phyloP scores from a whole-genome alignment of 306 rosid species.

The Vigna angularis region DNA sequence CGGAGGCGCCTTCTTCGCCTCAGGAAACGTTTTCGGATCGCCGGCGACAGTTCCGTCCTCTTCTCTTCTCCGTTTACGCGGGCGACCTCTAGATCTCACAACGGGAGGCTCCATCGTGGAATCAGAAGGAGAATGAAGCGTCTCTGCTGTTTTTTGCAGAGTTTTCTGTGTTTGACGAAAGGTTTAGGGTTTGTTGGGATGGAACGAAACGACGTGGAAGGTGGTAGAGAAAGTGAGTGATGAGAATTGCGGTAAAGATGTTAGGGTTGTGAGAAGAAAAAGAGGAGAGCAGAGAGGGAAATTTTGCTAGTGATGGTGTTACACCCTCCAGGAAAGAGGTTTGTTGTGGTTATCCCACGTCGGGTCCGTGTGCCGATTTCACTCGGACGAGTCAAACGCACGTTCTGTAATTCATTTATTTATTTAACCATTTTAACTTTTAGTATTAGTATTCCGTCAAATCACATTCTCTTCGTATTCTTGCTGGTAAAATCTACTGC shows the following conservation, averaged over 20 bases:
- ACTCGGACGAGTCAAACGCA: background rate
- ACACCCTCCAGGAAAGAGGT: background rate
- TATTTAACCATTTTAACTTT: background rate
- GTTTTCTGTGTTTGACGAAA: background rate
- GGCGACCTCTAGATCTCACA: constrained; percentile 78
- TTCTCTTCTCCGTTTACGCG: constrained; percentile 70
- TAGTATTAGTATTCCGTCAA: too few species aligned
- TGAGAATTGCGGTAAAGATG: background rate
- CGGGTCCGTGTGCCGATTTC: background rate
- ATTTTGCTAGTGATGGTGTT: constrained; percentile 7
- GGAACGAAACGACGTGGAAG: constrained; percentile 26
- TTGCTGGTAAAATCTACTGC: too few species aligned
- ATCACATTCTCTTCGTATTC: too few species aligned
- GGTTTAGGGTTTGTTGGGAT: constrained; percentile 45
- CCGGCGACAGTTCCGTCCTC: constrained; percentile 44
- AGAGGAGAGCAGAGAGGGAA: background rate
- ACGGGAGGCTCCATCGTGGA: constrained; percentile 67
- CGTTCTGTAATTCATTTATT: background rate
- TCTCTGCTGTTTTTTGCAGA: constrained; percentile 39
- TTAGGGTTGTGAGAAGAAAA: constrained; percentile 13
- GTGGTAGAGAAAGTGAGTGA: background rate
- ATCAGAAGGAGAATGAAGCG: background rate
- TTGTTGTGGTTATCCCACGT: constrained; percentile 14
- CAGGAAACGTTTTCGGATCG: constrained; percentile 40
- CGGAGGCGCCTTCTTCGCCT: constrained; percentile 53